Evolutionary conservation across 2,329 filamentous ascomycete species (phyloP).

Genomic region (Proliferodiscus dingleyae): DNA sequence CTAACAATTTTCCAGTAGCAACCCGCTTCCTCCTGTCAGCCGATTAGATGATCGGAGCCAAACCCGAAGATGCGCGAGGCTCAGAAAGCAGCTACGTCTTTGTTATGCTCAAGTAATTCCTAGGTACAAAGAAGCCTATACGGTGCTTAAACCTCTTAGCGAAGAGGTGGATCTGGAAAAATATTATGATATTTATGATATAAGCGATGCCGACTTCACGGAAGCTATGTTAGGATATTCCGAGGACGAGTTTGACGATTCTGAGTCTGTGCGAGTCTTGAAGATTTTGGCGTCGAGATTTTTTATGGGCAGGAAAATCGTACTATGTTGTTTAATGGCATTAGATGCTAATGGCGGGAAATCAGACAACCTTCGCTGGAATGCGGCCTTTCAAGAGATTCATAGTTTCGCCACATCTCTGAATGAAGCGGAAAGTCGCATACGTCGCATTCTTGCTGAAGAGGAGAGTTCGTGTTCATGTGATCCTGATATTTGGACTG

Average conservation of each 20-base stretch:
- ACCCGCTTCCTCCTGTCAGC: slow-evolving; percentile 85
- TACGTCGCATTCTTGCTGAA: slow-evolving; percentile 68
- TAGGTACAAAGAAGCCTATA: slow-evolving; percentile 66
- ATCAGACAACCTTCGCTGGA: slow-evolving; percentile 74
- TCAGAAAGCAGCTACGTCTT: slow-evolving; percentile 70
- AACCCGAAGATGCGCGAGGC: slow-evolving; percentile 69
- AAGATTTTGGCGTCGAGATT: slow-evolving; percentile 79
- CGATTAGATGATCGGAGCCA: slow-evolving; percentile 81
- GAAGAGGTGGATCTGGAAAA: slow-evolving; percentile 81
- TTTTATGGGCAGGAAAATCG: slow-evolving; percentile 74
- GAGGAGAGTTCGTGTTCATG: slow-evolving; percentile 62
- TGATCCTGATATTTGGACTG: slow-evolving; percentile 1
- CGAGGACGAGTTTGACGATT: slow-evolving; percentile 66
- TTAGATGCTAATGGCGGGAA: slow-evolving; percentile 77
- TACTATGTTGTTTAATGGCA: slow-evolving; percentile 83
- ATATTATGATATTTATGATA: slow-evolving; percentile 86
- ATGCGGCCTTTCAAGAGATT: slow-evolving; percentile 70
- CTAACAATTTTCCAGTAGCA: slow-evolving; percentile 55
- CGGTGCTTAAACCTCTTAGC: slow-evolving; percentile 65
- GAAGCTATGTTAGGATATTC: slow-evolving; percentile 63
- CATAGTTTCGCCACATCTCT: slow-evolving; percentile 59
- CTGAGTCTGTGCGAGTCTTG: slow-evolving; percentile 71
- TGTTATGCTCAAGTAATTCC: slow-evolving; percentile 67
- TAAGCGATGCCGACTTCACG: slow-evolving; percentile 66
- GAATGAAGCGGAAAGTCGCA: slow-evolving; percentile 55